Conservation (phyloP, 495 filamentous ascomycete genomes). For the Pyrenopolyporus hunteri region DNA sequence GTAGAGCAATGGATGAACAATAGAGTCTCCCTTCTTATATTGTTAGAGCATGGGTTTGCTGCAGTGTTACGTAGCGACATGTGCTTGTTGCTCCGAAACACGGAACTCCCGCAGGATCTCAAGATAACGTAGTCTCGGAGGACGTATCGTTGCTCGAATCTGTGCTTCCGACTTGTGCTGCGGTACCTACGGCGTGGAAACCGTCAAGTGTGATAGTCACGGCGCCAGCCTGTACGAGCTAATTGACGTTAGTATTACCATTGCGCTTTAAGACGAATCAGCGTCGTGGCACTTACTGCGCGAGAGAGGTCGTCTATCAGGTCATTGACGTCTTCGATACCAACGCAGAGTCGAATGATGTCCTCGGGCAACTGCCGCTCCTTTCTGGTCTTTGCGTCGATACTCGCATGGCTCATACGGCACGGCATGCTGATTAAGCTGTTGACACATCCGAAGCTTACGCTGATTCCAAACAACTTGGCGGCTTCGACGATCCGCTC, state of each 20-base stretch:
- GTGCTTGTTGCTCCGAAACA: slow-evolving; percentile 23
- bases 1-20: slow-evolving; percentile 19
- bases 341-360: slow-evolving; percentile 92
- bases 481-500: slow-evolving; percentile 95
- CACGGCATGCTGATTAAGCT: slow-evolving; percentile 99
- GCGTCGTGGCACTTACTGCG: slow-evolving; percentile 70
- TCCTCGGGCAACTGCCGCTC: slow-evolving; percentile 95
- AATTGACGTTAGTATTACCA: slow-evolving; percentile 30
- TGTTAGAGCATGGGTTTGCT: slow-evolving; percentile 21
- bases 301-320: slow-evolving; percentile 89
- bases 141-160: slow-evolving; percentile 32
- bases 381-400: slow-evolving; percentile 88
- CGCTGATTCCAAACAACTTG: slow-evolving; percentile 89
- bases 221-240: slow-evolving; percentile 94
- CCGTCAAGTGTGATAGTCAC: slow-evolving; percentile 83
- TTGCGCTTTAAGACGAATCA: slow-evolving; percentile 8
- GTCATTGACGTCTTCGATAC: slow-evolving; percentile 93
- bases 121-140: slow-evolving; percentile 36
- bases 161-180: slow-evolving; percentile 21
- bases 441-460: slow-evolving; percentile 98
- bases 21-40: slow-evolving; percentile 22
- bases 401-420: slow-evolving; percentile 98
- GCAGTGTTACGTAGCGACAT: slow-evolving; percentile 29
- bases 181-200: slow-evolving; percentile 62
- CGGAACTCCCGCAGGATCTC: slow-evolving; percentile 36